Evolutionary conservation across 495 filamentous ascomycete species (phyloP).

Genomic region (Tricharina praecox): DNA sequence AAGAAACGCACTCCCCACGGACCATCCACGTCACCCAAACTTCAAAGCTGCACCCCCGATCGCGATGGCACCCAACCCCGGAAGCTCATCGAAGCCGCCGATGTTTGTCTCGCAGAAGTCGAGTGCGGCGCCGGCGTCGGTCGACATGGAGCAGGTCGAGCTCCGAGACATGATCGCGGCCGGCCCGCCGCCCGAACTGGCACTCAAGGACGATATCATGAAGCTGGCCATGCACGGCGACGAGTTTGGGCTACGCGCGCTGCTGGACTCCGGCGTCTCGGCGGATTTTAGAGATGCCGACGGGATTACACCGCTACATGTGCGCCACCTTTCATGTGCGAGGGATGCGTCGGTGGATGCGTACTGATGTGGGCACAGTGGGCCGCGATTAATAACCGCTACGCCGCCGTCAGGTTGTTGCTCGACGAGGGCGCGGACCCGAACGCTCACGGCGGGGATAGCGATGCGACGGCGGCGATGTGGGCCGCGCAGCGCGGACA

Average conservation of each 20-base stretch:
- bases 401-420: slow-evolving; percentile 86
- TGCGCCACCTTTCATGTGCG: slow-evolving; percentile 31
- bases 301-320: slow-evolving; percentile 88
- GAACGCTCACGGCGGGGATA: slow-evolving; percentile 88
- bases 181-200: slow-evolving; percentile 22
- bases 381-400: slow-evolving; percentile 98
- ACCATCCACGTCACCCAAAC: too few relatives aligned
- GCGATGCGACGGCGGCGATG: slow-evolving; percentile 77
- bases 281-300: slow-evolving; percentile 73
- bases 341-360: slow-evolving; percentile 3
- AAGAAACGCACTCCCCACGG: too few relatives aligned
- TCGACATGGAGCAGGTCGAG: slow-evolving; percentile 36
- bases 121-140: slow-evolving; percentile 21
- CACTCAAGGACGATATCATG: slow-evolving; percentile 74
- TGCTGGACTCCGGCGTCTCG: slow-evolving; percentile 64
- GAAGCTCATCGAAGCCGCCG: too few relatives aligned
- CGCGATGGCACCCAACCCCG: too few relatives aligned
- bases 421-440: slow-evolving; percentile 78
- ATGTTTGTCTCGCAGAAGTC: slow-evolving; percentile 13
- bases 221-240: slow-evolving; percentile 83
- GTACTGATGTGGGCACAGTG: slow-evolving; percentile 45
- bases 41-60: too few relatives aligned
- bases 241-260: slow-evolving; percentile 65
- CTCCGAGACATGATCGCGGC: slow-evolving; percentile 44
- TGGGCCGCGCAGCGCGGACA: slow-evolving; percentile 93